Evolutionary conservation across 352 stramenopile genomes (phyloP), one percentile per base, ranked within the genome.

Genomic region (Phytophthora kernoviae): DNA sequence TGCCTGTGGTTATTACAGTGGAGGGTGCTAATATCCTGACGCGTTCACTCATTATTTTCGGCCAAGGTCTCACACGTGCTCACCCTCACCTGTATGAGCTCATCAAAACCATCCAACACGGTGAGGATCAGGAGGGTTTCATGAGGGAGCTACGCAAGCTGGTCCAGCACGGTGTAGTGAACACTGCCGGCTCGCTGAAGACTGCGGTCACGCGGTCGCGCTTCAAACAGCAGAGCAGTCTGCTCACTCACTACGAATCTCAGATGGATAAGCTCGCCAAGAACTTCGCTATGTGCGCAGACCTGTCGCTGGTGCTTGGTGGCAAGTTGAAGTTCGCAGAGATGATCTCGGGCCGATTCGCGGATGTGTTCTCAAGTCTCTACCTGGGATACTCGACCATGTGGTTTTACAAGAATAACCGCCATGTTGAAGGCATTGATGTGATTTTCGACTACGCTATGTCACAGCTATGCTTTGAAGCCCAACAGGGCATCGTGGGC

Each of bases 291-390:
- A 79, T 98, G 61, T 97, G 87, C 36, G 84, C 95, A 1, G 96
- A 99, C 70, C 63, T 99, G 14, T 95, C 96, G 59, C 89, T 99
- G 30, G 96, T 98, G 58, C 84, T 99, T 45, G 97, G 97, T 37
- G 97, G 97, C 43, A 96, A 98, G 64, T 84, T 99, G 26, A 99
- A 99, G 79, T 99, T 99, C 71, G 96, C 98, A 46, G 97, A 99
- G 73, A 97, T 99, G 79, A 84, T 99, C 27, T 98, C 96, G 68
- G 97, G 97, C 21, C 85, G 97, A 34, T 97, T 99, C 60, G 89
- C 96, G 0, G 97, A 99, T 80, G 95, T 98, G 11, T 93, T 99
- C 61, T 98, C 94, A 34, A 97, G 91, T 63, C 90, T 99, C 48
- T 99, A 98, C 75, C 69, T 99, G 30, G 96, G 97, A 44, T 99